Evolutionary conservation across 306 rosid genomes (phyloP), one percentile per base, ranked within the genome.

Genomic region (Dalbergia cochinchinensis): DNA sequence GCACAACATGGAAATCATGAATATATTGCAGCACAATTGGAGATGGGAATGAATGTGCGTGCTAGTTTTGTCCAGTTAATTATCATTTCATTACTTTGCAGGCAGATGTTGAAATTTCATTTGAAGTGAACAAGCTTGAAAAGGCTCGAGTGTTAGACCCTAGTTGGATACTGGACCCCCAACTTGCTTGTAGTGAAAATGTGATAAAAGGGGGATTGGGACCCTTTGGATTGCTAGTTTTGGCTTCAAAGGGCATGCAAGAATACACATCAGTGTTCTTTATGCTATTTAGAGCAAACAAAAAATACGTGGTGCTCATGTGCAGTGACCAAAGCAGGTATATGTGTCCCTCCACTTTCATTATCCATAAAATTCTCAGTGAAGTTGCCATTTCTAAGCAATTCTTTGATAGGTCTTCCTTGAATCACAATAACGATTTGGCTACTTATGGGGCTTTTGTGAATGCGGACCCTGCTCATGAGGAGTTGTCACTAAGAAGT

Each of bases 71-170:
- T 42, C 16, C 11, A 33, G 55, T 57, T 50, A 11, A 48, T 13
- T 48, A 20, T 68, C n/a, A 68, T 31, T 41, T 18, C n/a, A 3
- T 14, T 48, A 11, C 8, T 34, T 78, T 69, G 61, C 89, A 93
- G 98, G 98, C 92, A 18, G 97, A 93, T 73, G 89, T 91, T 44
- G 94, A 87, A 57, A 72, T 88, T 33, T 80, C 92, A 22, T 93
- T 93, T 19, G 69, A 85, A 65, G 79, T 88, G 65, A 83, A 34
- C 9, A 85, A 82, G 11, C 48, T 93, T 7, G 59, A 62, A 57
- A 85, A 90, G 12, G 94, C 88, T 39, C 86, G 87, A 74, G 79
- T 1, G 4, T 35, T 88, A 50, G 83, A 91, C 45, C 83, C 51
- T 20, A 80, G 71, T 34, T 80, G 92, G 92, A 76, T 47, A 58